A percentile compares a stretch with the other conserved stretches of the same genome.
Evolutionary conservation across 441 rosid genomes (phyloP).

Genomic region (Daphne laureola): DNA sequence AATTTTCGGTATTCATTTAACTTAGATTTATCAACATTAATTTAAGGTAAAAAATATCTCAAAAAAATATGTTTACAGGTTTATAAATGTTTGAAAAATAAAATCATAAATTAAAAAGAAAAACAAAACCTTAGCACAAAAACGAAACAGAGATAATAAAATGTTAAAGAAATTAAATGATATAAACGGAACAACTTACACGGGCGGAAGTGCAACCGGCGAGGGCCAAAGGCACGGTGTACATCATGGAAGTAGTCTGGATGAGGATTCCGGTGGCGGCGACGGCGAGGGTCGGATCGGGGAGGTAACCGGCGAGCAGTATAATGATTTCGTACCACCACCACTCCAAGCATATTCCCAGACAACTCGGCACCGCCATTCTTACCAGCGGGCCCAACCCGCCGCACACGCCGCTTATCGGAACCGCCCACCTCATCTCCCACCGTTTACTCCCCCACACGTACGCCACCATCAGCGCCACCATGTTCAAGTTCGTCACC

Average conservation of each 20-base stretch:
- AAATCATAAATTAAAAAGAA: too few species aligned
- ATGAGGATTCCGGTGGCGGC: constrained; percentile 94
- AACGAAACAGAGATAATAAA: too few species aligned
- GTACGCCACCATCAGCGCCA: constrained; percentile 64
- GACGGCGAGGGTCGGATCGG: constrained; percentile 72
- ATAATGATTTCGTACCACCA: constrained; percentile 99
- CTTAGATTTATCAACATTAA: too few species aligned
- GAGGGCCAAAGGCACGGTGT: constrained; percentile 93
- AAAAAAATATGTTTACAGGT: too few species aligned
- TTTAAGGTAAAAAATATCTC: too few species aligned
- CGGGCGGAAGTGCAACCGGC: constrained; percentile 98
- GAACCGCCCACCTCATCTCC: constrained; percentile 38
- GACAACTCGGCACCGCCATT: constrained; percentile 90
- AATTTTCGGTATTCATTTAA: too few species aligned
- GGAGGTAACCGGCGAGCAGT: constrained; percentile 79
- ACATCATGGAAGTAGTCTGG: constrained; percentile 99
- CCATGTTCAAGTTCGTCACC: constrained; percentile 77
- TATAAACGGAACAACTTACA: constrained; percentile 35
- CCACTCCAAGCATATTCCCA: constrained; percentile 97
- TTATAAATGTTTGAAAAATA: too few species aligned
- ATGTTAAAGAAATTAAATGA: too few species aligned
- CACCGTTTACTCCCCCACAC: constrained; percentile 54
- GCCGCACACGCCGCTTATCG: constrained; percentile 34
- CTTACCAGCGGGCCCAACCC: constrained; percentile 69
- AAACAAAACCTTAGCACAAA: too few species aligned